A percentile compares a stretch with the other conserved stretches of the same genome.
phyloP scores from a whole-genome alignment of 306 rosid genomes.

The Carpinus fangiana region DNA sequence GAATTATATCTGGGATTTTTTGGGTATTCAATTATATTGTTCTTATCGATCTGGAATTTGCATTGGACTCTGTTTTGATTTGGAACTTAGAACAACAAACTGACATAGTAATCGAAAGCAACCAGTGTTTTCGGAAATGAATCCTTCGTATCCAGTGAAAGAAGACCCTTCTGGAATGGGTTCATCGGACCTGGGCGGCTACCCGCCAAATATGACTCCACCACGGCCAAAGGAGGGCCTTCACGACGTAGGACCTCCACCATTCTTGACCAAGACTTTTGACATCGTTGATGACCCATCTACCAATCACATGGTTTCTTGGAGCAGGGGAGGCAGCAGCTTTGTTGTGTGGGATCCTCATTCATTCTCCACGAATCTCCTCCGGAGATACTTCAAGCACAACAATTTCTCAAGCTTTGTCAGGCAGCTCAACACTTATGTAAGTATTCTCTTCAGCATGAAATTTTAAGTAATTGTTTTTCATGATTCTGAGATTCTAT shows the following conservation, averaged over 20 bases:
- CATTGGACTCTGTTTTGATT: not conserved
- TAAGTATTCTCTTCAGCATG: slow-evolving; percentile 38
- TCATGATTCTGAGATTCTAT: not conserved
- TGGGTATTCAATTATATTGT: not conserved
- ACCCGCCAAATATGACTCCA: slow-evolving; percentile 21
- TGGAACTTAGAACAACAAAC: not conserved
- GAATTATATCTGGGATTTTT: not conserved
- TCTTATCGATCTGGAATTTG: not conserved
- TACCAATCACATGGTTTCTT: slow-evolving; percentile 62
- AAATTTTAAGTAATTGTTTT: not conserved
- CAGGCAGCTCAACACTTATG: slow-evolving; percentile 89
- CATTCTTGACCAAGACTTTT: slow-evolving; percentile 80
- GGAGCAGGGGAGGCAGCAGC: slow-evolving; percentile 73
- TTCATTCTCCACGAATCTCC: slow-evolving; percentile 54
- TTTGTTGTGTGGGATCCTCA: slow-evolving; percentile 87
- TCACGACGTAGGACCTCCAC: slow-evolving; percentile 83
- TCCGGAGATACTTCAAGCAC: slow-evolving; percentile 84
- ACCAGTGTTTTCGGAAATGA: slow-evolving; percentile 34
- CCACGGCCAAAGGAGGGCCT: slow-evolving; percentile 90
- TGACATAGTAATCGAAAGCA: not conserved
- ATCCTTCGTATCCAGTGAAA: slow-evolving; percentile 50
- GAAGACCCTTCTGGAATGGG: slow-evolving; percentile 51
- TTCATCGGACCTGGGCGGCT: slow-evolving; percentile 34
- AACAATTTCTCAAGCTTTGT: slow-evolving; percentile 91
- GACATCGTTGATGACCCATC: slow-evolving; percentile 77